These are phyloP conservation scores for Mucor sp. DNA, from an alignment of 371 early-diverging fungal genomes.

Conservation along the genomic window DNA sequence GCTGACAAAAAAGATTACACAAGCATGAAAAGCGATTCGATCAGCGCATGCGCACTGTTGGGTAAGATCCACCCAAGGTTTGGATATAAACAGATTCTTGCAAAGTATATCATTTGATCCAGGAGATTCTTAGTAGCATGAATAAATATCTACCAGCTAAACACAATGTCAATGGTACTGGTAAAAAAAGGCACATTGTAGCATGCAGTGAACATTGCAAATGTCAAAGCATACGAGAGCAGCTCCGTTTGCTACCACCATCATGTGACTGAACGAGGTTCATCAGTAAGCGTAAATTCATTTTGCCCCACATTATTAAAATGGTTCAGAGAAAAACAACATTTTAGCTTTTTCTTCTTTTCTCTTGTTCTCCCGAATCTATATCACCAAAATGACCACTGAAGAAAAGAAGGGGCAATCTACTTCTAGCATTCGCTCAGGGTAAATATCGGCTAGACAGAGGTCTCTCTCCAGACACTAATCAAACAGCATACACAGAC, in stretches of 20 bases:
- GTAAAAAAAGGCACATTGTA: background rate
- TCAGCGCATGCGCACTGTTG: background rate
- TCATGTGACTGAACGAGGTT: background rate
- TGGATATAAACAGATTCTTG: background rate
- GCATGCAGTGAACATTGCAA: background rate
- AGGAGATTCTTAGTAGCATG: too few species aligned
- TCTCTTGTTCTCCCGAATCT: background rate
- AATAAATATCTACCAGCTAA: too few species aligned
- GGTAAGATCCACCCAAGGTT: background rate
- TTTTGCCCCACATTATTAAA: background rate
- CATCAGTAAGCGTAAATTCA: conserved; percentile 6
- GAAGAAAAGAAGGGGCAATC: conserved; percentile 25
- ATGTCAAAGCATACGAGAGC: background rate
- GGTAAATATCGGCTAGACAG: conserved; percentile 21
- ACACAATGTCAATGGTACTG: too few species aligned
- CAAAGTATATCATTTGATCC: background rate
- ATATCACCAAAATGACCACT: background rate
- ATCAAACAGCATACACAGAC: conserved; percentile 35
- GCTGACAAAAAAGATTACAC: conserved; percentile 4
- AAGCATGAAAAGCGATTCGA: background rate
- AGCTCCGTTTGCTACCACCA: conserved; percentile 2
- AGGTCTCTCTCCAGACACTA: background rate
- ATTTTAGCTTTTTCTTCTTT: conserved; percentile 5
- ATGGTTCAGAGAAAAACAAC: background rate
- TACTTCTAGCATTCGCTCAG: conserved; percentile 37